Percentiles rank a stretch among this genome's conserved stretches.
Conservation (phyloP, 2,329 filamentous ascomycete genomes). For the Diaporthe caulivora region DNA sequence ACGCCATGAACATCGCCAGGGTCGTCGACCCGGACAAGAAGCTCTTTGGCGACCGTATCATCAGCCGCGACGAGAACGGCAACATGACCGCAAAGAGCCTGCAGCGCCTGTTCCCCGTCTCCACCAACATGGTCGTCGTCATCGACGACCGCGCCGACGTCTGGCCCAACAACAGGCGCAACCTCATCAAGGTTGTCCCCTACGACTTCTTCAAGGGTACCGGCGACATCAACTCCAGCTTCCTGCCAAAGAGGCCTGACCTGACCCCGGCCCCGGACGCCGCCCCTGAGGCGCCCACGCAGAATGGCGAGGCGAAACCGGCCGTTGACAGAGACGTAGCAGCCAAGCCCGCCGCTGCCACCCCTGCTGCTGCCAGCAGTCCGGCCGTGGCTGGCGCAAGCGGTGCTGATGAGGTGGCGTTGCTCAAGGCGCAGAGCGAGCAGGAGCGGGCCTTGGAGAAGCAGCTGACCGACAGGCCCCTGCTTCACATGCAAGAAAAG, state of each 20-base stretch:
- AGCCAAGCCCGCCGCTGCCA: slow-evolving; percentile 68
- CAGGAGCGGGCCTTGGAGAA: slow-evolving; percentile 90
- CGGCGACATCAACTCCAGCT: slow-evolving; percentile 98
- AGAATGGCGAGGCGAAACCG: slow-evolving; percentile 40
- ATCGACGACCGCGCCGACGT: slow-evolving; percentile 98
- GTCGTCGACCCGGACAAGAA: slow-evolving; percentile 92
- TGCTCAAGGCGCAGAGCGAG: slow-evolving; percentile 81
- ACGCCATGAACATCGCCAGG: slow-evolving; percentile 89
- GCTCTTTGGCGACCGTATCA: slow-evolving; percentile 93
- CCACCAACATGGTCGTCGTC: slow-evolving; percentile 99
- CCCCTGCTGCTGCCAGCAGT: slow-evolving; percentile 74
- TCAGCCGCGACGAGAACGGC: slow-evolving; percentile 97
- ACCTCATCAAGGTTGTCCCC: slow-evolving; percentile 93
- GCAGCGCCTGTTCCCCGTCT: slow-evolving; percentile 92
- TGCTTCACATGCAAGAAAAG: slow-evolving; percentile 92
- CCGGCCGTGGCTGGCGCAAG: slow-evolving; percentile 84
- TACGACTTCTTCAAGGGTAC: slow-evolving; percentile 99
- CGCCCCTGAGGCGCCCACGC: slow-evolving; percentile 37
- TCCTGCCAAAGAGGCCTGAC: slow-evolving; percentile 83
- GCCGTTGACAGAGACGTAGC: slow-evolving; percentile 42
- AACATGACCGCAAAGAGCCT: slow-evolving; percentile 92
- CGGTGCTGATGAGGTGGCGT: slow-evolving; percentile 74
- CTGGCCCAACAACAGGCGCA: slow-evolving; percentile 90
- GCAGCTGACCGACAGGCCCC: slow-evolving; percentile 87
- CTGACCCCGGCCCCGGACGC: slow-evolving; percentile 52